Evolutionary conservation across 2,329 filamentous ascomycete genomes (phyloP).

Genomic region (Stagonosporopsis rhizophila): DNA sequence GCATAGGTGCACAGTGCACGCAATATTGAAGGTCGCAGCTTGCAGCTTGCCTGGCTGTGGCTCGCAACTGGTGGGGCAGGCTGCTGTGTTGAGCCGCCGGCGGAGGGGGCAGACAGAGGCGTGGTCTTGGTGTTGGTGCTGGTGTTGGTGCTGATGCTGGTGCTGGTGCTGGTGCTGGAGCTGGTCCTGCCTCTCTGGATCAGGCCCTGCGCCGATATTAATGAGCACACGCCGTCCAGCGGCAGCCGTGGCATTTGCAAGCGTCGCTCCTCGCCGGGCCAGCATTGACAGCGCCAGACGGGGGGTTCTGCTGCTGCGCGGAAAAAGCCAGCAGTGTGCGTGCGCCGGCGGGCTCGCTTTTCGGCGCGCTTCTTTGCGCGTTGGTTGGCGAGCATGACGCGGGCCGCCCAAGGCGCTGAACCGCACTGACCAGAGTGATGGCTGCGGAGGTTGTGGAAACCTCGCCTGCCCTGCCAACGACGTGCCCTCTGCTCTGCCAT

Average conservation of each 20-base stretch:
- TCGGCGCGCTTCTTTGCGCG: too few species aligned
- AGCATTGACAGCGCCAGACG: neutral
- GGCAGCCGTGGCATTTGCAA: too few species aligned
- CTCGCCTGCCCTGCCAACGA: conserved; percentile 29
- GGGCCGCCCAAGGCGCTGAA: conserved; percentile 5
- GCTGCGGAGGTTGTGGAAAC: conserved; percentile 17
- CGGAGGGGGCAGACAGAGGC: neutral
- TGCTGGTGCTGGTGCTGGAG: too few species aligned
- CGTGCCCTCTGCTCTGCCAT: conserved; percentile 8
- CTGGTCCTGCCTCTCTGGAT: neutral
- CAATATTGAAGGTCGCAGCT: neutral
- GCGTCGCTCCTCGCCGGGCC: too few species aligned
- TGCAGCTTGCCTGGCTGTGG: neutral
- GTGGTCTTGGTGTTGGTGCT: too few species aligned
- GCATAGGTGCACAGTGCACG: neutral
- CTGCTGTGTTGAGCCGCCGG: neutral
- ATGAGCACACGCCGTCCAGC: neutral
- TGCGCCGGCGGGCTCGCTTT: too few species aligned
- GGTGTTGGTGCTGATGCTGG: too few species aligned
- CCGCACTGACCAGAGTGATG: conserved; percentile 11
- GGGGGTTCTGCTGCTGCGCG: neutral
- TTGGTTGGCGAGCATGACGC: conserved; percentile 12
- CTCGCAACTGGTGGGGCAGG: conserved; percentile 6
- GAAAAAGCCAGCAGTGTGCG: neutral
- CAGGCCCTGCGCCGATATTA: conserved; percentile 3